A percentile compares a stretch with the other conserved stretches of the same genome.
Evolutionary conservation across 148 eudicot genomes (phyloP).

Genomic region (Dianthus caryophyllus): DNA sequence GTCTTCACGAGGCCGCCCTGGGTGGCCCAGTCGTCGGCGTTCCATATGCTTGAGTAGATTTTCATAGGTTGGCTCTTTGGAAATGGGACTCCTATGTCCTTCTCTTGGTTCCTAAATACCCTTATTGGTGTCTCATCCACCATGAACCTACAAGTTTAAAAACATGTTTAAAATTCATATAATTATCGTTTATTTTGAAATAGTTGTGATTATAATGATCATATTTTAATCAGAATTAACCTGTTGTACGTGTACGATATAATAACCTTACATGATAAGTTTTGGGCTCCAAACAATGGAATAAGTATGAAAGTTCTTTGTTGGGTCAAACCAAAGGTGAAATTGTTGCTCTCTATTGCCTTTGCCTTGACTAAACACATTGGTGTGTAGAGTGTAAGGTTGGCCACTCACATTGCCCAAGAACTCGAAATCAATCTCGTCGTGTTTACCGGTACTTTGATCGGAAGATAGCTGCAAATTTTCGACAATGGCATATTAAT

Average conservation of each 20-base stretch:
- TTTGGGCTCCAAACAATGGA: conserved; percentile 33
- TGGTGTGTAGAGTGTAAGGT: conserved; percentile 44
- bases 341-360: conserved; percentile 48
- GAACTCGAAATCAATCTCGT: conserved; percentile 45
- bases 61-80: conserved; percentile 45
- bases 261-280: conserved; percentile 26
- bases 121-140: conserved; percentile 41
- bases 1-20: conserved; percentile 40
- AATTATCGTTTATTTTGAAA: no score
- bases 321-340: conserved; percentile 51
- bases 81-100: conserved; percentile 29
- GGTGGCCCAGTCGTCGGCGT: conserved; percentile 48
- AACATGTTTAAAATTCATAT: no score
- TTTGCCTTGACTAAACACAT: conserved; percentile 42
- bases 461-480: conserved; percentile 33
- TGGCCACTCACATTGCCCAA: conserved; percentile 38
- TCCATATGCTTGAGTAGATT: conserved; percentile 46
- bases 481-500: no score
- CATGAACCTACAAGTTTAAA: conserved; percentile 20
- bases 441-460: conserved; percentile 28
- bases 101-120: conserved; percentile 35
- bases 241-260: no score
- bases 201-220: no score
- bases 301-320: conserved; percentile 31
- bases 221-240: no score